A percentile compares a stretch with the other conserved stretches of the same genome.
These are phyloP conservation scores for Suhomyces yuchorum DNA, from an alignment of 1,139 yeast genomes.

Conservation along the genomic window DNA sequence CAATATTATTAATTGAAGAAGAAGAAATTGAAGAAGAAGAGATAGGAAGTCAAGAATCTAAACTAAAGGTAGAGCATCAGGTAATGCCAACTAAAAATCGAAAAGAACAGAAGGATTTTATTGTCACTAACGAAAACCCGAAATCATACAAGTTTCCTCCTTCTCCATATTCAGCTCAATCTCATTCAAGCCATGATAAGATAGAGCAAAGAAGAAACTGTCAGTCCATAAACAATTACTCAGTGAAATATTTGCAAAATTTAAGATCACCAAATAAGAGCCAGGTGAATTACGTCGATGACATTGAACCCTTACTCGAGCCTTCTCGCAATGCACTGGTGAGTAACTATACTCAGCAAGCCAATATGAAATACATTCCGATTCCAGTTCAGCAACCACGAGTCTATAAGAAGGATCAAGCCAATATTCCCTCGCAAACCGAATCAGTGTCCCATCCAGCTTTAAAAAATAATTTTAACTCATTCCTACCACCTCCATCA, in stretches of 20 bases:
- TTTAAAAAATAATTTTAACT: slow-evolving; percentile 21
- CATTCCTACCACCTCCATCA: slow-evolving; percentile 44
- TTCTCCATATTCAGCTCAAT: slow-evolving; percentile 27
- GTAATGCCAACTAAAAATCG: neutral
- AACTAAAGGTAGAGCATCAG: slow-evolving; percentile 1
- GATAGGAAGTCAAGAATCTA: slow-evolving; percentile 20
- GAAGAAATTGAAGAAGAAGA: slow-evolving; percentile 30
- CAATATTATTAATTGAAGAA: slow-evolving; percentile 32
- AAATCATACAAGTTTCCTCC: slow-evolving; percentile 54
- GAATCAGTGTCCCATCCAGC: slow-evolving; percentile 10
- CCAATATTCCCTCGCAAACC: slow-evolving; percentile 6
- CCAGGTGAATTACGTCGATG: slow-evolving; percentile 38
- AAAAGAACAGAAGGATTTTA: slow-evolving; percentile 32
- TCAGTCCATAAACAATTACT: slow-evolving; percentile 34
- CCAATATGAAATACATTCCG: slow-evolving; percentile 37
- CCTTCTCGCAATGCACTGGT: slow-evolving; percentile 1
- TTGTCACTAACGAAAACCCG: slow-evolving; percentile 43
- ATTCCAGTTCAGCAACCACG: slow-evolving; percentile 46
- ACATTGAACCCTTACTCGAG: slow-evolving; percentile 42
- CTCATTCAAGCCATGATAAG: neutral
- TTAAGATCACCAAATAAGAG: slow-evolving; percentile 22
- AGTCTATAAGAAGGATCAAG: slow-evolving; percentile 16
- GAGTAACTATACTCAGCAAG: slow-evolving; percentile 8
- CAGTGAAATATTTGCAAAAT: slow-evolving; percentile 49
- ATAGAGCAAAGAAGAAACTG: slow-evolving; percentile 13